These are phyloP conservation scores for Chaetomium cochliodes DNA, from an alignment of 495 filamentous ascomycete genomes.

Conservation along the genomic window DNA sequence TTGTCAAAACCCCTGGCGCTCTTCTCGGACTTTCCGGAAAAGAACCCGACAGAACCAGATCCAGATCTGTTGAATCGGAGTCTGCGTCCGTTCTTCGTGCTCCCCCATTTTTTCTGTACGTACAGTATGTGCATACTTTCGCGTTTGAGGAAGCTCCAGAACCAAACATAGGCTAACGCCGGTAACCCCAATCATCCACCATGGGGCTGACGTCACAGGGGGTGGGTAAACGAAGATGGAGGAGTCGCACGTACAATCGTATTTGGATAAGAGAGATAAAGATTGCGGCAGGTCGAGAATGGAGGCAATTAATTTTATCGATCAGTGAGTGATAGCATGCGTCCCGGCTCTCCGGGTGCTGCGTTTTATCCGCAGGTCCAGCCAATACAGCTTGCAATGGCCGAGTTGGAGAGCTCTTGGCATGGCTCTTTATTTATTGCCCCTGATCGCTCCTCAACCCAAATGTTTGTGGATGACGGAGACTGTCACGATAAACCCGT, in stretches of 20 bases:
- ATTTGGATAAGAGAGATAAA: background rate
- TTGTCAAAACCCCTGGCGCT: background rate
- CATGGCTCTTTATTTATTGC: background rate
- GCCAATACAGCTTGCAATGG: conserved; percentile 20
- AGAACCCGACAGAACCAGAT: background rate
- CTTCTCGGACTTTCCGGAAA: background rate
- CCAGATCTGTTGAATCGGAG: conserved; percentile 5
- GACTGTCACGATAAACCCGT: background rate
- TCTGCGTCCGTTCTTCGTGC: background rate
- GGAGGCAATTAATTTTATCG: conserved; percentile 30
- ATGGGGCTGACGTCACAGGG: conserved; percentile 9
- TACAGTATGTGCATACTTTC: no score
- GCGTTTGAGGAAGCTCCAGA: background rate
- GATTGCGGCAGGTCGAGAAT: background rate
- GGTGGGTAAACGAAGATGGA: background rate
- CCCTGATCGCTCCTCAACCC: background rate
- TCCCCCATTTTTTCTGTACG: background rate
- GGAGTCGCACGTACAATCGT: background rate
- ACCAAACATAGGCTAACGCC: conserved; percentile 5
- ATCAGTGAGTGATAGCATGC: conserved; percentile 24
- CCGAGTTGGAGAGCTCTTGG: conserved; percentile 18
- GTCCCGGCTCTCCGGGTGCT: conserved; percentile 34
- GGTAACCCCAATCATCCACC: conserved; percentile 13
- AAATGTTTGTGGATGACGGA: background rate
- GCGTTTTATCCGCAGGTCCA: conserved; percentile 31